Base-by-base conservation (phyloP, 352 stramenopile genomes). In the Vaucheria bursata region DNA sequence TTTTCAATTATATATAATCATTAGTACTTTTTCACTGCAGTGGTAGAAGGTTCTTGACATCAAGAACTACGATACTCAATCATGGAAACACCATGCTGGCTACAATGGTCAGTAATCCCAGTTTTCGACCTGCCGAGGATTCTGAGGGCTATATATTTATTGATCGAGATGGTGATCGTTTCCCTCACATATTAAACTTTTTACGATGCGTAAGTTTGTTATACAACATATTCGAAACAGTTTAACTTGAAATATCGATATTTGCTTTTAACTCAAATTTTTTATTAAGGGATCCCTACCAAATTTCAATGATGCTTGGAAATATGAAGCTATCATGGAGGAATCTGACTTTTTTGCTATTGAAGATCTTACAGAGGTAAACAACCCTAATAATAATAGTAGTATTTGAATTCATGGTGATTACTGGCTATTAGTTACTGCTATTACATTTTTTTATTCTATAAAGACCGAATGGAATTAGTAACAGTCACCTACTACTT, bases 331-430 rank as follows among this genome's bases (percentile, higher is more conserved):
- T 35, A 82, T 82, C 50, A 82, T 82, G 77, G 77, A 82, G 36
- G 77, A 82, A 71, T 70, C 77, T 0, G 77, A 82, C 77, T 82
- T 82, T 49, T 82, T 82, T 67, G 68, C 77, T 32, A 78, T 82
- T 31, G 66, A 82, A 32, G 77, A 82, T 34, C 77, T 82, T 12
- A 74, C 37, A 31, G 29, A 82, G 77, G 77, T 81, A 50, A 5
- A 50, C 5, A 12, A 50, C 5, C 5, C 39, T 12, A 12, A 5
- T 12, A 50, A 29, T 5, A 52, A 77, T 37, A 52, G 34, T 12
- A 33, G 29, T 25, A 69, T 3, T 18, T n/a, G n/a, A n/a, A n/a
- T n/a, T n/a, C n/a, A n/a, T n/a, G n/a, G n/a, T n/a, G n/a, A 12
- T 50, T 50, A 12, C 39, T 50, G 5, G 39, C 39, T 12, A 50